A percentile compares a stretch with the other conserved stretches of the same genome.
Conservation (phyloP, 2,329 filamentous ascomycete species). For the Colletotrichum sp. region DNA sequence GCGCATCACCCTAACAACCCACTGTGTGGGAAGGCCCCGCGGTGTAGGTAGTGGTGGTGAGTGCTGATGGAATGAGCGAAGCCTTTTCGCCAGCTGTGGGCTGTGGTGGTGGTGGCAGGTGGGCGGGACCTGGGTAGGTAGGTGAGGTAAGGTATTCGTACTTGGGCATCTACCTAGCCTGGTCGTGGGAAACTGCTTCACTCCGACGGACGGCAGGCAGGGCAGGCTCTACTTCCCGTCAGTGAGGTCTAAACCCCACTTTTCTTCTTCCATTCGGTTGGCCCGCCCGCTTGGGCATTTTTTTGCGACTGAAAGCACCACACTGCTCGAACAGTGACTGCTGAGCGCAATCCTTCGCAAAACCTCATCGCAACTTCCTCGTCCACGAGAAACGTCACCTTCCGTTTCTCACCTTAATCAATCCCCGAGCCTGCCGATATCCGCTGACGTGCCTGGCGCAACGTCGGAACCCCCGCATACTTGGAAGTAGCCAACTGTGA, state of each 20-base stretch:
- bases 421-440: conserved; percentile 8
- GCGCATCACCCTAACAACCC: neutral
- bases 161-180: neutral
- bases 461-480: conserved; percentile 26
- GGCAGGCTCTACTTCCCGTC: neutral
- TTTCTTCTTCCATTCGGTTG: neutral
- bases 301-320: conserved; percentile 20
- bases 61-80: neutral
- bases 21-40: neutral
- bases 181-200: neutral
- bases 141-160: neutral
- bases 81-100: neutral
- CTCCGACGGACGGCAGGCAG: neutral
- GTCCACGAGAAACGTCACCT: conserved; percentile 12
- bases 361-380: conserved; percentile 22
- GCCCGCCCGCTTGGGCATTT: conserved; percentile 23
- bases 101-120: neutral
- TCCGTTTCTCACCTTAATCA: neutral
- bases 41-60: neutral
- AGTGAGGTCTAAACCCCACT: conserved; percentile 2
- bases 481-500: conserved; percentile 26
- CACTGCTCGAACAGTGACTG: neutral
- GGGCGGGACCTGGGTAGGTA: neutral
- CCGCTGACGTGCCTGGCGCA: conserved; percentile 43
- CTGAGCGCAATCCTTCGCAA: conserved; percentile 16